Conservation (phyloP, 2,329 filamentous ascomycete genomes). For the Aspergillus alliaceus region DNA sequence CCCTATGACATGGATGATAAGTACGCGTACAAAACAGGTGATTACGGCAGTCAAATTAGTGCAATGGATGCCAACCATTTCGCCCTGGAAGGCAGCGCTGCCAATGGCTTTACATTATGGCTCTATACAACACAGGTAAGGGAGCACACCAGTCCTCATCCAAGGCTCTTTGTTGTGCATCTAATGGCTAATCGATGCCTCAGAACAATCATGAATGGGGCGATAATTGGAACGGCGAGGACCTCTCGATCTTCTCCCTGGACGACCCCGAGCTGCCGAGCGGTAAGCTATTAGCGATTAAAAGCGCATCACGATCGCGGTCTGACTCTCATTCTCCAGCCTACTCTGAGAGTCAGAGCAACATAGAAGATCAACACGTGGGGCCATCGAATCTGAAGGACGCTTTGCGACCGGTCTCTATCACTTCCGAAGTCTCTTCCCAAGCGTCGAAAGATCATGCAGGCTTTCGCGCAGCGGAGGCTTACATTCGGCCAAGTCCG, state of each 20-base stretch:
- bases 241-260: slow-evolving; percentile 82
- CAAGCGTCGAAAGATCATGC: slow-evolving; percentile 59
- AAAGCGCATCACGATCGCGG: slow-evolving; percentile 40
- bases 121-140: slow-evolving; percentile 71
- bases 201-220: slow-evolving; percentile 85
- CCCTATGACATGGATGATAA: slow-evolving; percentile 99
- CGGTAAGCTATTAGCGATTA: slow-evolving; percentile 26
- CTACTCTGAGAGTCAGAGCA: slow-evolving; percentile 54
- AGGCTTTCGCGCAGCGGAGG: slow-evolving; percentile 89
- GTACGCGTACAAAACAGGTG: slow-evolving; percentile 89
- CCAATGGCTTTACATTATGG: slow-evolving; percentile 89
- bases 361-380: slow-evolving; percentile 51
- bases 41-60: slow-evolving; percentile 87
- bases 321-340: slow-evolving; percentile 49
- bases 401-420: slow-evolving; percentile 58
- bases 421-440: slow-evolving; percentile 56
- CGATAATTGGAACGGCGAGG: slow-evolving; percentile 97
- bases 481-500: slow-evolving; percentile 83
- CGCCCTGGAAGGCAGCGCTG: slow-evolving; percentile 77
- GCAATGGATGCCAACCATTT: slow-evolving; percentile 97
- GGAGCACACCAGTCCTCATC: neutral
- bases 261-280: slow-evolving; percentile 69
- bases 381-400: slow-evolving; percentile 74
- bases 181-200: neutral
- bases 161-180: neutral